Base-by-base conservation (phyloP, 768 basidiomycete genomes). In the Hypholoma fasciculare region DNA sequence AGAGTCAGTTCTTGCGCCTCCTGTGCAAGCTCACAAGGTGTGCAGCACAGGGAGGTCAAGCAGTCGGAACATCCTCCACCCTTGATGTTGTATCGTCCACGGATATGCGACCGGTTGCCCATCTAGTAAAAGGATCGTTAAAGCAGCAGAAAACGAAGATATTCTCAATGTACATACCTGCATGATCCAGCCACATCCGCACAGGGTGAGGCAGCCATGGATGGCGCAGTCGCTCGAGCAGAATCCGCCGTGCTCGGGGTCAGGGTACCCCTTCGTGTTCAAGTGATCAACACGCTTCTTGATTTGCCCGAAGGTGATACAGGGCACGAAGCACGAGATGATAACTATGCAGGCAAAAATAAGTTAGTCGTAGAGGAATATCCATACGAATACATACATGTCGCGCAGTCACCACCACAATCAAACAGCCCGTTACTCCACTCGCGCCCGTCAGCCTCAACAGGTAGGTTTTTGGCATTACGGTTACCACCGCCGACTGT, bases 21-120 rank as follows among this genome's bases (percentile, higher is more conserved):
- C 63, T 85, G 83, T 0, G 74, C 74, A 59, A 85, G 77, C 14
- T 74, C 77, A 61, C 84, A 85, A 20, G 82, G 75, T 0, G 65
- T 65, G 65, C 82, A 84, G 59, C 72, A 82, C 17, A 67, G 73
- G 0, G 77, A 64, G 11, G 72, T 55, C 44, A 65, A 65, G 61
- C 77, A 82, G 58, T 83, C 83, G 1, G 70, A 70, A 49, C 67
- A 64, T 12, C 66, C 56, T 14, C 71, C 71, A 11, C 83, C 84
- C 17, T 71, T 69, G 63, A 85, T 81, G 52, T 68, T 67, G 67
- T 83, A 82, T 19, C 83, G 77, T 3, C 49, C 34, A 37, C 83
- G 78, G 49, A 79, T 64, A 11, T 61, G 65, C 3, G 70, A 66
- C 38, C 83, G 76, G 54, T 66, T 72, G 39, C 60, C 60, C 60